phyloP scores from a whole-genome alignment of 306 rosid species.

The Rosa persica region DNA sequence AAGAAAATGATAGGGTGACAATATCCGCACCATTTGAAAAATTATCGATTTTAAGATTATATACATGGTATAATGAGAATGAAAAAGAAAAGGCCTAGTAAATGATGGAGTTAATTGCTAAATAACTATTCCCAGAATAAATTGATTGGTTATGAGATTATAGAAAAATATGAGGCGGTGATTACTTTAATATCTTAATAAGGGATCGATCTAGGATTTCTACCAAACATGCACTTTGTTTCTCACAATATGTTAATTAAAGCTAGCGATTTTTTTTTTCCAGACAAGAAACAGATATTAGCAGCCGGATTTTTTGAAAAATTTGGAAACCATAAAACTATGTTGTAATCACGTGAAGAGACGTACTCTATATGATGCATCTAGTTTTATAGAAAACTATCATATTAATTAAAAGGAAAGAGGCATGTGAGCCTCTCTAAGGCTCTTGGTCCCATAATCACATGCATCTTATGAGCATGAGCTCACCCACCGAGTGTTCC shows the following conservation, averaged over 20 bases:
- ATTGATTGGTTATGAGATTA: too few relatives aligned
- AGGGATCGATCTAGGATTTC: too few relatives aligned
- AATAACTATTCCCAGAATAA: too few relatives aligned
- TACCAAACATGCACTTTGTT: not conserved
- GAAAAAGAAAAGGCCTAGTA: too few relatives aligned
- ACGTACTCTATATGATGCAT: not conserved
- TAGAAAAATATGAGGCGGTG: not conserved
- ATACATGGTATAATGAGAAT: too few relatives aligned
- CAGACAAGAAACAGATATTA: not conserved
- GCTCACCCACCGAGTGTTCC: not conserved
- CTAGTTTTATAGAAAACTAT: not conserved
- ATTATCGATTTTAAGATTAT: too few relatives aligned
- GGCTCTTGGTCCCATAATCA: slow-evolving; percentile 19
- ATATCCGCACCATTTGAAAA: too few relatives aligned
- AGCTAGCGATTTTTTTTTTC: not conserved
- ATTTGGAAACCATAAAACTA: not conserved
- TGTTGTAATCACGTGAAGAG: slow-evolving; percentile 11
- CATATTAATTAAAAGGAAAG: not conserved
- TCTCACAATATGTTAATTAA: not conserved
- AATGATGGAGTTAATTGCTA: too few relatives aligned
- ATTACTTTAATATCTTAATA: too few relatives aligned
- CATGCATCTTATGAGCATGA: slow-evolving; percentile 14
- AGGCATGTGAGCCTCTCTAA: not conserved
- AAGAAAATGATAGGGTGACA: too few relatives aligned
- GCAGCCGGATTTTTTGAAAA: not conserved